Evolutionary conservation across 2,329 filamentous ascomycete species (phyloP).

Genomic region (Colletotrichum costaricense): DNA sequence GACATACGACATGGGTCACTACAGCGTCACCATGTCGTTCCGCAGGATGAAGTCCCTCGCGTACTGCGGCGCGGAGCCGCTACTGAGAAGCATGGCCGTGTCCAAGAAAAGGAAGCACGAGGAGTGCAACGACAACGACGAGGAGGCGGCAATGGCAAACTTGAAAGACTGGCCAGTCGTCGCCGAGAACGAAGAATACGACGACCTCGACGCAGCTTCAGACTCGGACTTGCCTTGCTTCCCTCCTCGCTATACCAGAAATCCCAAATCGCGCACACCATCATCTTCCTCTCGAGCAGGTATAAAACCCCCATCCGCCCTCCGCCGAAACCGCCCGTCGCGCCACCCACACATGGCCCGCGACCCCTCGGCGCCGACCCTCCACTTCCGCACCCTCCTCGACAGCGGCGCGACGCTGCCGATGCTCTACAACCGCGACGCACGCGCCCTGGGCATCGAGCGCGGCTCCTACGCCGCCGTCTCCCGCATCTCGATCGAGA

Average conservation of each 20-base stretch:
- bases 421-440: conserved; percentile 48
- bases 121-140: not conserved
- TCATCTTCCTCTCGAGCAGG: not conserved
- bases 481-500: conserved; percentile 43
- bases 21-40: conserved; percentile 44
- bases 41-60: conserved; percentile 15
- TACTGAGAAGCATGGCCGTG: not conserved
- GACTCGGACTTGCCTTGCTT: not conserved
- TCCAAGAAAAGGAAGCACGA: not conserved
- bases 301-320: not conserved
- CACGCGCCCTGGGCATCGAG: conserved; percentile 48
- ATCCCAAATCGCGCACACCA: not conserved
- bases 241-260: not conserved
- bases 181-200: not conserved
- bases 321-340: not conserved
- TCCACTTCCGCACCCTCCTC: conserved; percentile 49
- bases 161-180: conserved; percentile 2
- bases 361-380: conserved; percentile 39
- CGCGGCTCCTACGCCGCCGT: conserved; percentile 48
- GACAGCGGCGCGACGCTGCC: conserved; percentile 58
- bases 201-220: not conserved
- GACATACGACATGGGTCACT: conserved; percentile 45
- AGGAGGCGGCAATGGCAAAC: not conserved
- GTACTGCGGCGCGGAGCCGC: not conserved
- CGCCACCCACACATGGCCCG: conserved; percentile 14